Evolutionary conservation across 768 basidiomycete genomes (phyloP).

Genomic region (Amanita pallidorosea): DNA sequence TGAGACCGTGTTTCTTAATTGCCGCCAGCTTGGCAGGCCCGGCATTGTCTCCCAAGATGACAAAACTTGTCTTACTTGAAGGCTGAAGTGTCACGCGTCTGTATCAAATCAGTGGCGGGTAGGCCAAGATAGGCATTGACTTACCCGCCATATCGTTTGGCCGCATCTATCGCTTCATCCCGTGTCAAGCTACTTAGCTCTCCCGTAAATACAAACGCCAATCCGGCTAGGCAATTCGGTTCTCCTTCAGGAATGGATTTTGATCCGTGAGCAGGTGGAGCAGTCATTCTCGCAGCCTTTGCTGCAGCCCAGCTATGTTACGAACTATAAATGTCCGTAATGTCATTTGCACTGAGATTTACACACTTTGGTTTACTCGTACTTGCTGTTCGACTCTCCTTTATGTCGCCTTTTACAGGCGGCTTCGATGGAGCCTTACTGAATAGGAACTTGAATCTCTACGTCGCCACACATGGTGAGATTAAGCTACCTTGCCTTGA

Average conservation of each 20-base stretch:
- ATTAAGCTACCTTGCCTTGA: not conserved
- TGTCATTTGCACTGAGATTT: not conserved
- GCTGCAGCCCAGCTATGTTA: conserved; percentile 19
- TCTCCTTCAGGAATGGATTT: conserved; percentile 66
- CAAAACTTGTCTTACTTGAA: conserved; percentile 82
- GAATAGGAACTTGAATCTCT: no score
- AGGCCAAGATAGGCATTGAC: conserved; percentile 17
- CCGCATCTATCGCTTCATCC: conserved; percentile 79
- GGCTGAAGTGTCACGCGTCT: conserved; percentile 85
- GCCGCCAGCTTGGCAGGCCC: conserved; percentile 82
- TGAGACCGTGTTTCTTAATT: conserved; percentile 72
- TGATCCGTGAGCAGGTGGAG: conserved; percentile 53
- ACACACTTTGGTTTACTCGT: conserved; percentile 1
- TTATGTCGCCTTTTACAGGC: conserved; percentile 20
- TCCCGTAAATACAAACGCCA: conserved; percentile 93
- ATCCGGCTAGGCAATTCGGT: conserved; percentile 67
- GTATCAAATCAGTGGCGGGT: not conserved
- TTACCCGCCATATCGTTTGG: conserved; percentile 88
- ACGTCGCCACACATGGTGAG: no score
- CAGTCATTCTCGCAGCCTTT: conserved; percentile 50
- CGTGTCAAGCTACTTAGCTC: conserved; percentile 81
- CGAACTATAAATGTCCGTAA: not conserved
- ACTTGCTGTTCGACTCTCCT: not conserved
- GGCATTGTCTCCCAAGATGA: conserved; percentile 80
- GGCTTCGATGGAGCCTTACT: conserved; percentile 32